A percentile compares a stretch with the other conserved stretches of the same genome.
Evolutionary conservation across 1,284 basidiomycete genomes (phyloP).

Genomic region (Anthracocystis walkeri): DNA sequence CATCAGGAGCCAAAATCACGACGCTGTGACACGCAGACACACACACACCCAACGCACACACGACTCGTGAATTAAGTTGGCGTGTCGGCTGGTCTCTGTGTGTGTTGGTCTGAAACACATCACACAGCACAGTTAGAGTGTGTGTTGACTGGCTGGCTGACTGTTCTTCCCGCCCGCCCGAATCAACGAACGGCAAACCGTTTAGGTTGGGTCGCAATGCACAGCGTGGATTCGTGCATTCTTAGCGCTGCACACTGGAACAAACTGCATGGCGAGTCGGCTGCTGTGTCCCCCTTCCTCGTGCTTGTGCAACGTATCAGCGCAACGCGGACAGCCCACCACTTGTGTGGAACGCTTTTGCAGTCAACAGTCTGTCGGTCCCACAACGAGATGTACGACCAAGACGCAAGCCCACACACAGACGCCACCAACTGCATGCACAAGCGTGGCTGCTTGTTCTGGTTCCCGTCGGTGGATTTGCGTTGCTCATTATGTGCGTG

Average conservation of each 20-base stretch:
- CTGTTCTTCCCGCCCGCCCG: not conserved
- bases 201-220: not conserved
- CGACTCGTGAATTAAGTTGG: not conserved
- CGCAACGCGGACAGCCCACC: too few relatives aligned
- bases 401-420: too few relatives aligned
- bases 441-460: too few relatives aligned
- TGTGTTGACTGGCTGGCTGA: too few relatives aligned
- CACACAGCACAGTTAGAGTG: not conserved
- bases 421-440: too few relatives aligned
- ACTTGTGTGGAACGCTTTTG: too few relatives aligned
- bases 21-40: not conserved
- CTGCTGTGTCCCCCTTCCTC: not conserved
- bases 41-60: not conserved
- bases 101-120: conserved; percentile 2
- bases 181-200: not conserved
- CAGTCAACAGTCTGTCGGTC: too few relatives aligned
- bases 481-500: not conserved
- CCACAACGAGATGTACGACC: too few relatives aligned
- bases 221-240: not conserved
- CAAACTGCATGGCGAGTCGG: not conserved
- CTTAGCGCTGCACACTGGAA: not conserved
- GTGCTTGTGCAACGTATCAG: not conserved
- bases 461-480: not conserved
- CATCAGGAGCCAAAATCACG: not conserved
- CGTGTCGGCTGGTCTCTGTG: not conserved